phyloP scores from a whole-genome alignment of 345 rosid species.

The Gossypium arboreum region DNA sequence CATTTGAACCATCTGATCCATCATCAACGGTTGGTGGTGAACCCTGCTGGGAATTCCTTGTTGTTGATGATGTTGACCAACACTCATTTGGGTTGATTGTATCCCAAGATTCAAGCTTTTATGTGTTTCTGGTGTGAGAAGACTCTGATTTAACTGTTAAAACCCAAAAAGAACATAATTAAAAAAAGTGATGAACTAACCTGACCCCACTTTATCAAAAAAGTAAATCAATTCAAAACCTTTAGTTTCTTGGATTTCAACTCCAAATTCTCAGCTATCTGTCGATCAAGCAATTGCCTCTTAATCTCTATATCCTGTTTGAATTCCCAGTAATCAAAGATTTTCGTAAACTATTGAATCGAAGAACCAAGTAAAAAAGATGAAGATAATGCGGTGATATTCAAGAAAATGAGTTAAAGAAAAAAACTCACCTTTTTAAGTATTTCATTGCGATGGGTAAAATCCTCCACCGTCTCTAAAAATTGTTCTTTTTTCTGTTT shows the following conservation, averaged over 20 bases:
- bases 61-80: neutral
- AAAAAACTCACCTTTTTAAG: constrained; percentile 18
- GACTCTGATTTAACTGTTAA: neutral
- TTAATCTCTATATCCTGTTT: constrained; percentile 30
- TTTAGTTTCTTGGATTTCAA: constrained; percentile 26
- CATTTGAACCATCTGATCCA: constrained; percentile 5
- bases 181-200: neutral
- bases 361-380: constrained; percentile 13
- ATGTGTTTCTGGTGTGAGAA: neutral
- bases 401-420: too few relatives aligned
- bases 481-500: constrained; percentile 29
- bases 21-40: constrained; percentile 9
- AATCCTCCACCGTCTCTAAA: constrained; percentile 8
- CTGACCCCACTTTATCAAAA: neutral
- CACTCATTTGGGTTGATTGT: neutral
- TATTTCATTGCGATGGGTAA: constrained; percentile 8
- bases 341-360: neutral
- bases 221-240: constrained; percentile 7
- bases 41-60: neutral
- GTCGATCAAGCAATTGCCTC: neutral
- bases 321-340: neutral
- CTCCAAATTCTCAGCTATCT: constrained; percentile 17
- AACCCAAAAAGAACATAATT: neutral
- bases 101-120: too few relatives aligned
- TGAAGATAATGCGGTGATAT: neutral